Evolutionary conservation across 441 rosid species (phyloP), one percentile per base, ranked within the genome.

Genomic region (Pelargonium australe): DNA sequence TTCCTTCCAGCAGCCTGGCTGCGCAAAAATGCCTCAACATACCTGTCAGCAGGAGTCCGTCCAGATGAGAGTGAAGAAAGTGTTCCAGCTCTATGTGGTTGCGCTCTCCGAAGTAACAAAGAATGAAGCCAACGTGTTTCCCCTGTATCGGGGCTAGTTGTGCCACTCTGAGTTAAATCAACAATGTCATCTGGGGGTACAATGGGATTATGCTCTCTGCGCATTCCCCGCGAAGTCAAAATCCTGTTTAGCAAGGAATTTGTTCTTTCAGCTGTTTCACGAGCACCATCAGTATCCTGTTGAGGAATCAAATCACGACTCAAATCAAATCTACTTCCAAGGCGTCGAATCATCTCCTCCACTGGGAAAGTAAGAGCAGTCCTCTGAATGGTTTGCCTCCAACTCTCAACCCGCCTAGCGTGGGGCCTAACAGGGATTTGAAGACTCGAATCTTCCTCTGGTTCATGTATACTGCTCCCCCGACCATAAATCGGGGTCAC

Each of bases 401-500:
- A 81, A 63, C 97, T 87, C 80, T 94, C 98, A 40, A 91, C 87
- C 31, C 95, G 88, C 55, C 82, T 80, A 0, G 89, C 98, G 5
- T 78, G 75, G 7, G 98, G 98, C 80, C 97, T 88, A 64, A 64
- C 68, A 4, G 98, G 98, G 80, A 94, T 85, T 82, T 94, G 88
- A 64, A 89, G 70, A 68, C 76, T 80, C 5, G 81, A 55, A 72
- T 87, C 89, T 76, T 91, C 97, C 73, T 86, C 96, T 0, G 81
- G 80, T 25, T 80, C 87, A 37, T 80, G 84, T 49, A 75, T 75
- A 64, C 71, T 79, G 75, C 80, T 87, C 44, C 93, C 95, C 1
- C 97, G 90, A 34, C 98, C 98, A 76, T 88, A 91, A 70, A 94
- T 91, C 0, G 98, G 98, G 28, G 91, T 94, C 43, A 94, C 82